Evolutionary conservation across 2,329 filamentous ascomycete species (phyloP).

Genomic region (Diaporthe sp.): DNA sequence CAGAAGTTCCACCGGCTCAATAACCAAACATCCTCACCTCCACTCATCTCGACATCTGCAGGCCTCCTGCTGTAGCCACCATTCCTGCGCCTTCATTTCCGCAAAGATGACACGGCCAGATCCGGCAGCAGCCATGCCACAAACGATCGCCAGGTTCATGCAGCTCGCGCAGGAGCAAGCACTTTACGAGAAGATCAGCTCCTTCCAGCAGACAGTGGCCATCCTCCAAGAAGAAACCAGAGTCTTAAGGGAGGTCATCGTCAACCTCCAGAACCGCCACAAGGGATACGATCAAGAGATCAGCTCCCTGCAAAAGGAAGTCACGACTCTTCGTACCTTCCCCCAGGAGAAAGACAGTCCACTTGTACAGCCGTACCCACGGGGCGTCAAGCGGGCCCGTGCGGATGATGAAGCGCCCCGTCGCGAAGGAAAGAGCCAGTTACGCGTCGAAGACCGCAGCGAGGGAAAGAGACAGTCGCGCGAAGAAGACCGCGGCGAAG

Average conservation of each 20-base stretch:
- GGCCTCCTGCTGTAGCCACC: too few relatives aligned
- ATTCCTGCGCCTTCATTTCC: background rate
- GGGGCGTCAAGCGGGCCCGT: conserved; percentile 7
- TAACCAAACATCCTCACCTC: too few relatives aligned
- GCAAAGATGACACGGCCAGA: background rate
- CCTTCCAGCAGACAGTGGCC: background rate
- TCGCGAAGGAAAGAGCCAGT: background rate
- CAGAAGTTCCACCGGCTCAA: background rate
- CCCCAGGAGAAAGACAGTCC: background rate
- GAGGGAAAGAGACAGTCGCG: background rate
- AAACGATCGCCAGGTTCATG: background rate
- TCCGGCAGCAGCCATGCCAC: background rate
- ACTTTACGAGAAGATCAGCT: background rate
- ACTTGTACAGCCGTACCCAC: background rate
- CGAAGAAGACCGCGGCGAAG: background rate
- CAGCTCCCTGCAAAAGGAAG: background rate
- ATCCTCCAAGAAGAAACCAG: background rate
- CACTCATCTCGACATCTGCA: background rate
- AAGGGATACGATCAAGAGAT: background rate
- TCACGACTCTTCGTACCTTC: background rate
- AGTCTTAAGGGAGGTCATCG: background rate
- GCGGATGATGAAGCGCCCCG: background rate
- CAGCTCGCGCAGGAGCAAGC: background rate
- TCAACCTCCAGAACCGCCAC: background rate
- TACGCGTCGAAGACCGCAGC: too few relatives aligned